These are phyloP conservation scores for Boletus pseudo-olivaceus DNA, from an alignment of 768 basidiomycete genomes.

Conservation along the genomic window DNA sequence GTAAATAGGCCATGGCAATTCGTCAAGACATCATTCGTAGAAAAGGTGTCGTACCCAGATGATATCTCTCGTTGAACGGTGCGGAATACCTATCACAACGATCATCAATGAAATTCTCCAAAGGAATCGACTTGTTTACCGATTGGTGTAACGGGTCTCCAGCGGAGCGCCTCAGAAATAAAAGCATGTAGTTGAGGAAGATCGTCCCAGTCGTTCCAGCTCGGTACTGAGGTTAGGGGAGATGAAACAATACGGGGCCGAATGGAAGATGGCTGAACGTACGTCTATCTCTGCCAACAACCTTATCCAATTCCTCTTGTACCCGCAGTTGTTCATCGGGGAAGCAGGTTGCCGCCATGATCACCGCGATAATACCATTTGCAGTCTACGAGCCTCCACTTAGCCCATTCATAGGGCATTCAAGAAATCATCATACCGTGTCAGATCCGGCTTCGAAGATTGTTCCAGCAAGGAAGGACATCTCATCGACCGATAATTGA, in stretches of 20 bases:
- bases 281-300: constrained; percentile 42
- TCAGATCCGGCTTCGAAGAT: constrained; percentile 63
- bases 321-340: constrained; percentile 48
- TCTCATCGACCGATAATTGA: constrained; percentile 49
- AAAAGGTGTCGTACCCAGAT: constrained; percentile 43
- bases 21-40: constrained; percentile 28
- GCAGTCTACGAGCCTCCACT: background rate
- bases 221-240: constrained; percentile 28
- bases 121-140: constrained; percentile 13
- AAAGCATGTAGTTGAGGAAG: constrained; percentile 39
- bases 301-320: constrained; percentile 49
- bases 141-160: constrained; percentile 33
- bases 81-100: constrained; percentile 41
- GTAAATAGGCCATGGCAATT: background rate
- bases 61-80: constrained; percentile 61
- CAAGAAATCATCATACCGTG: constrained; percentile 32
- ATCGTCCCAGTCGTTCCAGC: constrained; percentile 30
- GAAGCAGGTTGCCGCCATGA: constrained; percentile 53
- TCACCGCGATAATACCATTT: constrained; percentile 34
- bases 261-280: background rate
- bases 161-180: constrained; percentile 35
- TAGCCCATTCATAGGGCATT: background rate
- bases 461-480: constrained; percentile 55
- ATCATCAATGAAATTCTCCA: background rate
- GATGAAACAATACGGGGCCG: background rate